Evolutionary conservation across 2,329 filamentous ascomycete genomes (phyloP).

Genomic region (Cladosporium sp.): DNA sequence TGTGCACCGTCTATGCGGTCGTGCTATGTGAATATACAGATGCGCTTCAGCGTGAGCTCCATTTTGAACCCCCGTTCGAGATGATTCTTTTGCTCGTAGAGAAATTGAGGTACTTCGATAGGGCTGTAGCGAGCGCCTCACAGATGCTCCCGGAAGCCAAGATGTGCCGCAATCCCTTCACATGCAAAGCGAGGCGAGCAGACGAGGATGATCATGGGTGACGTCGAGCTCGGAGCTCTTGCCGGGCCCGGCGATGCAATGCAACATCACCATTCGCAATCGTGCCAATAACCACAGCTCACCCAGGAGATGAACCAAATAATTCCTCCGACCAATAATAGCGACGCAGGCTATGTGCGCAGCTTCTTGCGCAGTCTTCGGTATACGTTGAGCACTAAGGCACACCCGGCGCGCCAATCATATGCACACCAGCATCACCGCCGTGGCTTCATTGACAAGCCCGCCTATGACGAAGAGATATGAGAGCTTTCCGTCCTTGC

Average conservation of each 20-base stretch:
- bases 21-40: background rate
- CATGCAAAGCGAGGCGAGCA: background rate
- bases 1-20: background rate
- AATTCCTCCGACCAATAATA: background rate
- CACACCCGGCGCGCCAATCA: background rate
- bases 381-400: slow-evolving; percentile 1
- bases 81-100: background rate
- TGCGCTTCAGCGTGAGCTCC: background rate
- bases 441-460: background rate
- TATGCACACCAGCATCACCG: slow-evolving; percentile 2
- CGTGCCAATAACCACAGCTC: no score
- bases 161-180: slow-evolving; percentile 1
- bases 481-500: background rate
- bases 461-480: slow-evolving; percentile 1
- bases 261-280: slow-evolving; percentile 5
- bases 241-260: background rate
- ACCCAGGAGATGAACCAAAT: background rate
- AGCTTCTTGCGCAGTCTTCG: background rate
- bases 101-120: background rate
- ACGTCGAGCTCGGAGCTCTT: slow-evolving; percentile 3
- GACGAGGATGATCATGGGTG: slow-evolving; percentile 4
- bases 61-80: slow-evolving; percentile 4
- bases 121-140: background rate
- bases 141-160: background rate
- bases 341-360: background rate